Base-by-base conservation (phyloP, 306 rosid genomes). In the Glycyrrhiza uralensis region DNA sequence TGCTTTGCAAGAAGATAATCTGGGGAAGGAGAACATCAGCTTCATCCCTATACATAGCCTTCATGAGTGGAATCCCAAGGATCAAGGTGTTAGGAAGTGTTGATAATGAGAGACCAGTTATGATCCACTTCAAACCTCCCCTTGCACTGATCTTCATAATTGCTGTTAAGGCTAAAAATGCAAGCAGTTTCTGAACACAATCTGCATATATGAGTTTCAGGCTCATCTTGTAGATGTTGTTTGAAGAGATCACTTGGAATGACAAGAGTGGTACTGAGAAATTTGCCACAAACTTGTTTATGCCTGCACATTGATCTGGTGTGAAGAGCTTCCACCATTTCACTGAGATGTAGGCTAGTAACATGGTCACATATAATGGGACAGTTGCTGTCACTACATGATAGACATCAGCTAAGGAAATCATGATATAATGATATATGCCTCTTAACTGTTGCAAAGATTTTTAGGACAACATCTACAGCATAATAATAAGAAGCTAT, bases 301-400 rank as follows among this genome's bases (percentile, higher is more conserved):
- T 94, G 56, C 99, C 99, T 11, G 84, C 79, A 80, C 97, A 94
- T 76, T 94, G 99, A 36, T 94, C 97, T 3, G 95, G 90, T 1
- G 95, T 89, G 86, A 91, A 94, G 39, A 94, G 85, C 78, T 91
- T 91, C 92, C 92, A 91, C 96, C 97, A 91, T 80, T 84, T 89
- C 19, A 94, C 95, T 7, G 96, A 94, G 61, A 86, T 62, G 75
- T 85, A 94, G 36, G 99, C 99, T 71, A 94, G 76, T 10, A 86
- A 65, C 97, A 94, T 89, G 69, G 97, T 88, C 5, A 88, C 89
- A 55, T 91, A 94, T 59, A 94, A 63, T 51, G 99, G 97, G 44
- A 91, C 86, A 46, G 96, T 94, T 71, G 99, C 96, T 76, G 84
- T 75, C 29, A 91, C 85, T 19, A 94, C 95, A 82, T 89, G 92